Percentiles rank a stretch among this genome's conserved stretches.
Evolutionary conservation across 1,284 basidiomycete species (phyloP).

Genomic region (Caloboletus firmus): DNA sequence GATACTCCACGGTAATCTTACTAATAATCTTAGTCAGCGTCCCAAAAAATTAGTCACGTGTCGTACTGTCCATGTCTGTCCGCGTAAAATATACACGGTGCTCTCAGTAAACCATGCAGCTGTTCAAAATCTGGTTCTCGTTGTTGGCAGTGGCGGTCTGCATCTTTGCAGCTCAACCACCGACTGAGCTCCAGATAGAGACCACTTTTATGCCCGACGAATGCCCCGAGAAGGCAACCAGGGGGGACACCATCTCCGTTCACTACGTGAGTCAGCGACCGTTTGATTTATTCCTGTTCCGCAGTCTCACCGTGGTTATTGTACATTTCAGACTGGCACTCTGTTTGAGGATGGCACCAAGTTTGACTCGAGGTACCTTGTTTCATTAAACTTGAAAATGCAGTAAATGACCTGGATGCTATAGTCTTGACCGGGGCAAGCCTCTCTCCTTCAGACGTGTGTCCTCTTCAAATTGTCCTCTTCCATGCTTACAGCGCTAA

Average conservation of each 20-base stretch:
- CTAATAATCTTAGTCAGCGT: constrained; percentile 4
- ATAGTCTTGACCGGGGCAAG: constrained; percentile 61
- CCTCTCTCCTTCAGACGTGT: constrained; percentile 71
- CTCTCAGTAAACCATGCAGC: constrained; percentile 41
- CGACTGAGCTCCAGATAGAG: constrained; percentile 59
- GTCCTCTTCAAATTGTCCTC: constrained; percentile 22
- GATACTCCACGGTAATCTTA: constrained; percentile 8
- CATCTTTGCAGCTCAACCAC: constrained; percentile 41
- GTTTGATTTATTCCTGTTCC: background rate
- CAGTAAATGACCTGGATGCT: background rate
- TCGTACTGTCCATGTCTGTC: no score
- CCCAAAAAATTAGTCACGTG: background rate
- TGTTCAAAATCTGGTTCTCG: constrained; percentile 45
- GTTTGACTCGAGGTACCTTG: constrained; percentile 76
- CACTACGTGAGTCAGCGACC: constrained; percentile 68
- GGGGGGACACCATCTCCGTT: constrained; percentile 69
- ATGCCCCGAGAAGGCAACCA: constrained; percentile 58
- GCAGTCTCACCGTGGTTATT: background rate
- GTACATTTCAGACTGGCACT: constrained; percentile 62
- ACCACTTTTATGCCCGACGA: constrained; percentile 58
- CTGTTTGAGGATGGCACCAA: constrained; percentile 70
- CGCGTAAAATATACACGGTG: background rate
- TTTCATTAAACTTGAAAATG: background rate
- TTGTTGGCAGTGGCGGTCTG: constrained; percentile 41
- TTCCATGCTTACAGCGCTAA: background rate